Evolutionary conservation across 805 yeast genomes (phyloP).

Genomic region (Ogataea glucozyma): DNA sequence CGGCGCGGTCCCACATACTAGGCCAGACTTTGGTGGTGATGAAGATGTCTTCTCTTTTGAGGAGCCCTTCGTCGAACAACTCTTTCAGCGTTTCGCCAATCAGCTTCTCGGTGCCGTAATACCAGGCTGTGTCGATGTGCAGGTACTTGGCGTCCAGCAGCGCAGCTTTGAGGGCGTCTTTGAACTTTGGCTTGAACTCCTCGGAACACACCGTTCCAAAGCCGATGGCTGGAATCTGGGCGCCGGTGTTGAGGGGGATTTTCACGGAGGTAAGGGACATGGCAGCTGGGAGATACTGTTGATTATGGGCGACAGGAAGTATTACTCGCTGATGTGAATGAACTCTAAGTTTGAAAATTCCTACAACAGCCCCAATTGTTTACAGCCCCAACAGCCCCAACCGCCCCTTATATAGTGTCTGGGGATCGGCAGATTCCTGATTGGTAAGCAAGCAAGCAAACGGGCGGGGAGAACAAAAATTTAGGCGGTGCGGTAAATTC

Average conservation of each 20-base stretch:
- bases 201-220: conserved; percentile 55
- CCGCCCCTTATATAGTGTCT: too few species aligned
- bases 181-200: conserved; percentile 16
- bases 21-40: conserved; percentile 76
- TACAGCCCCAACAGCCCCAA: too few species aligned
- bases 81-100: conserved; percentile 50
- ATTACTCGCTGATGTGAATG: too few species aligned
- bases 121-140: conserved; percentile 56
- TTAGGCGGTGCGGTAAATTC: too few species aligned
- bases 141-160: conserved; percentile 45
- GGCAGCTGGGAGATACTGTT: not conserved
- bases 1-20: conserved; percentile 41
- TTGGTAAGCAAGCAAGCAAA: too few species aligned
- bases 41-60: conserved; percentile 56
- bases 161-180: conserved; percentile 28
- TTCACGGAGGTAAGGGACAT: conserved; percentile 10
- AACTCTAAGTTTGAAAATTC: too few species aligned
- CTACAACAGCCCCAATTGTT: too few species aligned
- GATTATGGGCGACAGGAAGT: too few species aligned
- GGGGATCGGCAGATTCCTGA: too few species aligned
- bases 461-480: too few species aligned
- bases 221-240: conserved; percentile 63
- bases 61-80: conserved; percentile 45
- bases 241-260: conserved; percentile 60
- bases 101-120: conserved; percentile 44